Evolutionary conservation across 179 eudicot genomes (phyloP), one percentile per base, ranked within the genome.

Genomic region (Spinacia oleracea): DNA sequence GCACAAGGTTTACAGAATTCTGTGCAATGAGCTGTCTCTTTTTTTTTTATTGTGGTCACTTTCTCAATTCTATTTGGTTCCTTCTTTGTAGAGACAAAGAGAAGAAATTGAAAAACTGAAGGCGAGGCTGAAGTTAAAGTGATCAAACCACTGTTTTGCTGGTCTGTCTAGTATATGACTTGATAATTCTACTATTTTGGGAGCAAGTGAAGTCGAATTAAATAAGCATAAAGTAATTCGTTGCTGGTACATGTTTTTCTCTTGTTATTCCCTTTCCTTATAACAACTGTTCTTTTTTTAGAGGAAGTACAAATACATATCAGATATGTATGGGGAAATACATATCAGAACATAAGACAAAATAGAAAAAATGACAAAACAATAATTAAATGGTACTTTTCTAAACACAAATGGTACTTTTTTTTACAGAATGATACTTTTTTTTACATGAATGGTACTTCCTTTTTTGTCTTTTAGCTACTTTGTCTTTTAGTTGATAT

Each of bases 1-100:
- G 77, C 34, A 81, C 81, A 77, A 90, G 94, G 97, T 92, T 60
- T 59, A 6, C 55, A 21, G 38, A 72, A 25, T 35, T 32, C 34
- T 73, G 50, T 1, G 14, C 31, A 11, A 8, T 53, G 46, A 25
- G 15, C 35, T 78, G 69, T 69, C 1, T 78, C 11, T 45, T 29
- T 46, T 74, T 4, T 18, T 70, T 16, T n/a, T 31, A 18, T 10
- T 46, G 43, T 15, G 25, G 3, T 45, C 27, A 62, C 29, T 35
- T 18, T 5, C 69, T 40, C 48, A 71, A 71, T 29, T 23, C 5
- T 62, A 23, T 20, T 38, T 29, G 65, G 56, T 48, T 9, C 34
- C 72, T 40, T 40, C 25, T n/a, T 45, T 11, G 73, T 59, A 81
- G 84, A 9, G 31, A 43, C 84, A 81, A 65, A 73, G 73, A 45